Percentiles rank a stretch among this genome's conserved stretches.
Evolutionary conservation across 805 yeast species (phyloP).

Genomic region (Wickerhamomyces tratensis): DNA sequence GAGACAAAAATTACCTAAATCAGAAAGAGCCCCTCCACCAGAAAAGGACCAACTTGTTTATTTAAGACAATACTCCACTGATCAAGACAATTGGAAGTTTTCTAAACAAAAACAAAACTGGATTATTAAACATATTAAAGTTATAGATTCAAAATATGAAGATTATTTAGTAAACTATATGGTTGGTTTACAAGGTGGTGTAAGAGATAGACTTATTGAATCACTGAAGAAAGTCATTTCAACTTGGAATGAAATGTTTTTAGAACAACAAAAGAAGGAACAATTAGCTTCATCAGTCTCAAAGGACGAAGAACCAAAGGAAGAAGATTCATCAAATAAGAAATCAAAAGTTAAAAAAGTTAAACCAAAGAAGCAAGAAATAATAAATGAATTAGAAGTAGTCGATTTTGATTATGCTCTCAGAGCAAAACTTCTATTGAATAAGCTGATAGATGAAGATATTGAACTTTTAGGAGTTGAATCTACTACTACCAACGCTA

Average conservation of each 20-base stretch:
- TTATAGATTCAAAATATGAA: conserved; percentile 44
- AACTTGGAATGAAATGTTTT: conserved; percentile 40
- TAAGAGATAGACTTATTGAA: conserved; percentile 44
- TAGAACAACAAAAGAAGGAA: conserved; percentile 16
- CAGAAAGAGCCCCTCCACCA: conserved; percentile 60
- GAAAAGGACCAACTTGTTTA: conserved; percentile 69
- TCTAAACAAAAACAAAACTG: conserved; percentile 83
- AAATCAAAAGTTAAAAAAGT: neutral
- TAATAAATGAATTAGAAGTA: conserved; percentile 7
- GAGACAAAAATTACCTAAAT: conserved; percentile 58
- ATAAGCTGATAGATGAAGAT: conserved; percentile 12
- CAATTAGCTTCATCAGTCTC: conserved; percentile 3
- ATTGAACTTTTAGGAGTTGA: conserved; percentile 7
- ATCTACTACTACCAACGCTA: no score
- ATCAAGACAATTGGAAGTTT: conserved; percentile 65
- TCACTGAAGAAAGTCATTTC: conserved; percentile 37
- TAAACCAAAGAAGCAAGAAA: neutral
- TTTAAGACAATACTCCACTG: conserved; percentile 46
- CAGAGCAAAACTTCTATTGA: conserved; percentile 15
- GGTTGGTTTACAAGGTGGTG: conserved; percentile 60
- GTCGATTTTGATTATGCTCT: conserved; percentile 19
- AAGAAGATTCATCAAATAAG: conserved; percentile 1
- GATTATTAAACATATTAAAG: conserved; percentile 55
- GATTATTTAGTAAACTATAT: conserved; percentile 41
- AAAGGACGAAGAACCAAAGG: conserved; percentile 11